Evolutionary conservation across 805 yeast genomes (phyloP).

Genomic region (Metschnikowia lachancei): DNA sequence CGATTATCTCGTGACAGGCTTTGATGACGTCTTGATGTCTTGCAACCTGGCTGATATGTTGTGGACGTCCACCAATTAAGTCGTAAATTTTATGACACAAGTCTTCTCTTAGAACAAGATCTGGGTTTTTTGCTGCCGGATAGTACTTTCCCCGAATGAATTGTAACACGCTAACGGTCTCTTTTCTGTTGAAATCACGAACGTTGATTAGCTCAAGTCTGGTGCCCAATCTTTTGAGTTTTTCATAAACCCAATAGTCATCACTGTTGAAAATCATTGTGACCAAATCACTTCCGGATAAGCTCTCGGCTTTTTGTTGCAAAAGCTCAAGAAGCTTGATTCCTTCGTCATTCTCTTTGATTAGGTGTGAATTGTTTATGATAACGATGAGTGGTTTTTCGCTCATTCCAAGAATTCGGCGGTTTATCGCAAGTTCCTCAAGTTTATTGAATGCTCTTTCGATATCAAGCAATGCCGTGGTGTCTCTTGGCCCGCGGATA

Average conservation of each 20-base stretch:
- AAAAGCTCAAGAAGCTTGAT: slow-evolving; percentile 64
- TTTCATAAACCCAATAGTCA: slow-evolving; percentile 84
- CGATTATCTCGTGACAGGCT: slow-evolving; percentile 70
- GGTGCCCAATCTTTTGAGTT: slow-evolving; percentile 68
- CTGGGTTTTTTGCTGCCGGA: slow-evolving; percentile 33
- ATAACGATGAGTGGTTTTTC: slow-evolving; percentile 63
- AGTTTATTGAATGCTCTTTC: slow-evolving; percentile 77
- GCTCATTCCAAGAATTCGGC: slow-evolving; percentile 35
- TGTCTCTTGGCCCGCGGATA: slow-evolving; percentile 80
- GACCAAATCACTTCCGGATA: slow-evolving; percentile 70
- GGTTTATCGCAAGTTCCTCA: slow-evolving; percentile 64
- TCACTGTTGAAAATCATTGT: slow-evolving; percentile 75
- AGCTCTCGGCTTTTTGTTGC: slow-evolving; percentile 79
- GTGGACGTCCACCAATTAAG: slow-evolving; percentile 81
- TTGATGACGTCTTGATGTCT: slow-evolving; percentile 52
- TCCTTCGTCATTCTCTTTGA: slow-evolving; percentile 75
- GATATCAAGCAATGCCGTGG: slow-evolving; percentile 76
- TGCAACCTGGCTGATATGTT: slow-evolving; percentile 71
- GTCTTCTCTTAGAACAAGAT: slow-evolving; percentile 33
- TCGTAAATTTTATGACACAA: slow-evolving; percentile 57
- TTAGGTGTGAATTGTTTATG: slow-evolving; percentile 72
- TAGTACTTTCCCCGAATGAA: slow-evolving; percentile 46
- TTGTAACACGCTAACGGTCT: slow-evolving; percentile 54
- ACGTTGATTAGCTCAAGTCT: slow-evolving; percentile 71
- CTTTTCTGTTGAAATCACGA: slow-evolving; percentile 54